Percentiles rank a stretch among this genome's conserved stretches.
These are phyloP conservation scores for Byssochlamys sp. DNA, from an alignment of 2,329 filamentous ascomycete species.

Conservation along the genomic window DNA sequence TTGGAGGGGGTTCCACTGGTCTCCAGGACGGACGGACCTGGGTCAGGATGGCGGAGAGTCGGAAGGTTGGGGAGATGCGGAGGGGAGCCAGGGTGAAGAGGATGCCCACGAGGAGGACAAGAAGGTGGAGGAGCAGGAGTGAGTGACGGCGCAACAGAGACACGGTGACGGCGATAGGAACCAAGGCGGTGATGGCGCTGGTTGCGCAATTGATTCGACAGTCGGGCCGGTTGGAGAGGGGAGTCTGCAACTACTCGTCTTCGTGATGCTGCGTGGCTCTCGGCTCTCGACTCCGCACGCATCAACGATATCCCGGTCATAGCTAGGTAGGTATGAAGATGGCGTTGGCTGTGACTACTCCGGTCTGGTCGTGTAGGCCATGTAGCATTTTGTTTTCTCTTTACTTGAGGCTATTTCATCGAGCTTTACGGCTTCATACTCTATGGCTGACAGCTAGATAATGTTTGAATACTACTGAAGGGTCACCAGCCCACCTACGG, in stretches of 20 bases:
- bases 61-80: slow-evolving; percentile 27
- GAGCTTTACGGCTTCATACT: too few species aligned
- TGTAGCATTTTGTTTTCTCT: too few species aligned
- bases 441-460: too few species aligned
- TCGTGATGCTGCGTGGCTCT: not conserved
- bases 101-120: slow-evolving; percentile 26
- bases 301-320: not conserved
- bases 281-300: not conserved
- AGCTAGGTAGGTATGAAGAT: not conserved
- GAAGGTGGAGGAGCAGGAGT: slow-evolving; percentile 14
- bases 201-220: not conserved
- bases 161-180: not conserved
- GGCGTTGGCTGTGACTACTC: too few species aligned
- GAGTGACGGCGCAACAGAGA: slow-evolving; percentile 2
- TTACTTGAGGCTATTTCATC: too few species aligned
- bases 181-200: not conserved
- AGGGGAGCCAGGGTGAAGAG: slow-evolving; percentile 40
- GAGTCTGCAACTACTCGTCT: not conserved
- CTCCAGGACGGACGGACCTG: slow-evolving; percentile 26
- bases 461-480: too few species aligned
- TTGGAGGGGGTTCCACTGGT: slow-evolving; percentile 12
- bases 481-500: too few species aligned
- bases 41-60: slow-evolving; percentile 34
- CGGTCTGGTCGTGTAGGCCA: too few species aligned
- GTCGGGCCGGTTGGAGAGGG: not conserved